Evolutionary conservation across 2,329 filamentous ascomycete species (phyloP), one percentile per base, ranked within the genome.

Genomic region (Endocalyx cinctus): DNA sequence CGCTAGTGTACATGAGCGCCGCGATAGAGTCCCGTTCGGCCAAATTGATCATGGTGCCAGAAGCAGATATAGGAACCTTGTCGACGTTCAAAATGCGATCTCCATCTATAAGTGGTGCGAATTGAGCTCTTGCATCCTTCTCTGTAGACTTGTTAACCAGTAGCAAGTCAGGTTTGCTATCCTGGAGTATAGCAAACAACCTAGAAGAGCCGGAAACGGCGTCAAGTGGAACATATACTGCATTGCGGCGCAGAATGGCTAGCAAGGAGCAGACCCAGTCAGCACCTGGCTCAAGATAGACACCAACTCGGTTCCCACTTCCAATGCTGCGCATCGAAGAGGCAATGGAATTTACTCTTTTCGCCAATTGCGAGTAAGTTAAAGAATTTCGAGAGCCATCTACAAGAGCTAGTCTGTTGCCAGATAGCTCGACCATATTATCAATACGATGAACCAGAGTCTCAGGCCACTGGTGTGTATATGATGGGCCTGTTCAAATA

Each of bases 201-300:
- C 66, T 52, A 6, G 47, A 14, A 1, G 49, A 29, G 5, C 12
- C 1, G 8, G 48, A 54, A 1, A 47, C 38, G 1, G 51, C 28
- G 33, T 72, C 70, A 0, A 73, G 47, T 3, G 64, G 63, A 5
- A 67, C 50, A 22, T 64, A 64, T 2, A 57, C 45, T 6, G 48
- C 55, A 1, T 66, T 66, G 10, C 63, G 31, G 0, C 54, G 48
- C 33, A 58, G 40, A 25, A 70, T 63, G 6, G 62, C 68, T 4
- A 70, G 52, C 27, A 70, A 39, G 0, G 58, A 60, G 25, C 35
- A 50, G 5, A 64, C 45, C 48, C 48, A 62, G 25, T 67, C 57
- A 0, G 46, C 22, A 1, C 49, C 41, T 0, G 68, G 51, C 6
- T 63, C 31, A 22, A 63, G 59, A 32, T 66, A 61, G 2, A 72